Base-by-base conservation (phyloP, 345 rosid genomes). In the Eucalyptus sp. region DNA sequence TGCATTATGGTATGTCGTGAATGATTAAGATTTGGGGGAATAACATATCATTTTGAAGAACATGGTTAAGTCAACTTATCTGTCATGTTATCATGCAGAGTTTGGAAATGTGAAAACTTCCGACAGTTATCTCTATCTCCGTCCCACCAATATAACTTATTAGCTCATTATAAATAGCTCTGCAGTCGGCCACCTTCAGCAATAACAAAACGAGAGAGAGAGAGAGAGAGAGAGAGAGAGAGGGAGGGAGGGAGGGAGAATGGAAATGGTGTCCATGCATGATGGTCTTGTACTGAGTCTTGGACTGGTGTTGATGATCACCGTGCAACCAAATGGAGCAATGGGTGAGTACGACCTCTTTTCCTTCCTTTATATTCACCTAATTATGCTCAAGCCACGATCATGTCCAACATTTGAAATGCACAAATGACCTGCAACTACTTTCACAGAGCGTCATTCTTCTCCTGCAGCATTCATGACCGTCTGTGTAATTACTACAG, bases 111-210 rank as follows among this genome's bases (percentile, higher is more conserved):
- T 76, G 16, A 37, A 20, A 71, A 41, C 29, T 76, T 76, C 83
- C 29, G 4, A 13, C 8, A 13, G 29, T 76, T 76, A 41, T 37
- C 48, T 41, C 48, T 11, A 1, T 10, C 84, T 76, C 48, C 29
- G 8, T 76, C 83, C 48, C 84, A 41, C 12, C 15, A 76, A 29
- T 41, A 11, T 20, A 20, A 0, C 48, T 48, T 15, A 24, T 58
- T 41, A 20, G n/a, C 54, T 43, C n/a, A 89, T 54, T 91, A 94
- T 95, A 95, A 90, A 93, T 93, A 92, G 88, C 87, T 84, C 33
- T 25, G 80, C 50, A 86, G 56, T 43, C 89, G 50, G 12, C 41
- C 89, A 81, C 90, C 89, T 89, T 84, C 76, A 87, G 48, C 88
- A 89, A 87, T 91, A 46, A 86, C 41, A 29, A 87, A 52, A 18